Percentiles rank a stretch among this genome's conserved stretches.
Evolutionary conservation across 2,329 filamentous ascomycete species (phyloP).

Genomic region (Penicillium concentricum): DNA sequence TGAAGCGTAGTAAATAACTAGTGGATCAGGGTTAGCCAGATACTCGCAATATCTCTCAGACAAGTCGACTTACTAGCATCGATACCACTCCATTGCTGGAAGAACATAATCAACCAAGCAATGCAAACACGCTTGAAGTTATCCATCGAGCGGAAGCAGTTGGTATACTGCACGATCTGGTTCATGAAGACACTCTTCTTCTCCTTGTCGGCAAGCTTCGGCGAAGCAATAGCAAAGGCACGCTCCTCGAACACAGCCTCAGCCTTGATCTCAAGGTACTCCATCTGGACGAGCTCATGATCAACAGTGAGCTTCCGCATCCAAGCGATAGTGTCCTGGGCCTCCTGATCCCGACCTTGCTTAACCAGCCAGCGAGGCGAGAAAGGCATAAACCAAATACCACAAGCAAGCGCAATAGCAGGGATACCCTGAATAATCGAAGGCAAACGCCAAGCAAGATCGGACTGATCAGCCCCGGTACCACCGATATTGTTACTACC

Average conservation of each 20-base stretch:
- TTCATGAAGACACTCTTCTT: conserved; percentile 44
- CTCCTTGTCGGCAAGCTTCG: conserved; percentile 34
- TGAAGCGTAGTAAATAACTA: conserved; percentile 46
- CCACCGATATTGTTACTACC: conserved; percentile 44
- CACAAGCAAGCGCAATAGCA: conserved; percentile 34
- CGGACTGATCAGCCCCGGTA: conserved; percentile 27
- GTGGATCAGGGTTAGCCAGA: conserved; percentile 16
- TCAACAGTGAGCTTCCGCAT: conserved; percentile 35
- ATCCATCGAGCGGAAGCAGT: conserved; percentile 49
- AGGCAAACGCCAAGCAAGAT: conserved; percentile 48
- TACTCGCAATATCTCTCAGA: conserved; percentile 6
- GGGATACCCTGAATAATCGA: conserved; percentile 49
- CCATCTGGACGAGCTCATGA: conserved; percentile 41
- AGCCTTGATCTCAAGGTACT: conserved; percentile 51
- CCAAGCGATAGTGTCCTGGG: conserved; percentile 25
- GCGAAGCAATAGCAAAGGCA: conserved; percentile 47
- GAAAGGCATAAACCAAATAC: conserved; percentile 52
- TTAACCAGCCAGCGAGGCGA: conserved; percentile 56
- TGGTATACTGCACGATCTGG: conserved; percentile 53
- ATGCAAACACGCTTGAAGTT: conserved; percentile 51
- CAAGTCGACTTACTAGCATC: conserved; percentile 34
- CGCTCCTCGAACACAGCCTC: conserved; percentile 46
- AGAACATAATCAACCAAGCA: conserved; percentile 50
- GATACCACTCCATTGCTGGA: conserved; percentile 49
- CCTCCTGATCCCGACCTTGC: conserved; percentile 48